Evolutionary conservation across 768 basidiomycete species (phyloP).

Genomic region (Macrolepiota dolichaula): DNA sequence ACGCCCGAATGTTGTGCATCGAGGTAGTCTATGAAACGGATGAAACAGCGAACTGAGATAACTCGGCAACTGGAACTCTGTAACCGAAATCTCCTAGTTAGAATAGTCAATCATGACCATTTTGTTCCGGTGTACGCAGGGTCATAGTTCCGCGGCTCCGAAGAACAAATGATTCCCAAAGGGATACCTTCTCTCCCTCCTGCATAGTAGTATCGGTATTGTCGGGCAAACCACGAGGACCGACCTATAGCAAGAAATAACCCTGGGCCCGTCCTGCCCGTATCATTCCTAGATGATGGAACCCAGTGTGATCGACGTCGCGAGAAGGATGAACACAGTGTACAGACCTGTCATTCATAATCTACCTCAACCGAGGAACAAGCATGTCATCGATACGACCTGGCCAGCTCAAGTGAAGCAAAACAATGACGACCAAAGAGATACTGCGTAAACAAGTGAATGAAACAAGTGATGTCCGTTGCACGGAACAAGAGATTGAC

Average conservation of each 20-base stretch:
- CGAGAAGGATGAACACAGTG: not conserved
- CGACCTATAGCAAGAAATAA: not conserved
- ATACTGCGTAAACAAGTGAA: not conserved
- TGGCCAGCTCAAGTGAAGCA: not conserved
- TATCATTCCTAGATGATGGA: not conserved
- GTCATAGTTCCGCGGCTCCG: conserved; percentile 1
- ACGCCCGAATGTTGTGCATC: not conserved
- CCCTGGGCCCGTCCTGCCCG: not conserved
- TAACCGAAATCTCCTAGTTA: not conserved
- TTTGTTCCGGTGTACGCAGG: conserved; percentile 7
- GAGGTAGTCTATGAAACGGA: not conserved
- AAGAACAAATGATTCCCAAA: not conserved
- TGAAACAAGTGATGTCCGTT: not conserved
- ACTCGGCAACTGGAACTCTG: not conserved
- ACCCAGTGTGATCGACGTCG: not conserved
- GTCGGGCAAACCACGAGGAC: not conserved
- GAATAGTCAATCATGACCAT: not conserved
- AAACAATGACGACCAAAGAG: not conserved
- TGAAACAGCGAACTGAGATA: not conserved
- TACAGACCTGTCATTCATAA: not conserved
- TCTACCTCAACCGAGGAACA: not conserved
- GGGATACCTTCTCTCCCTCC: not conserved
- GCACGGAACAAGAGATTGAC: not conserved
- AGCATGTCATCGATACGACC: not conserved
- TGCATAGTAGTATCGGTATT: not conserved